phyloP scores from a whole-genome alignment of 257 asterid genomes.

The Echium plantagineum region DNA sequence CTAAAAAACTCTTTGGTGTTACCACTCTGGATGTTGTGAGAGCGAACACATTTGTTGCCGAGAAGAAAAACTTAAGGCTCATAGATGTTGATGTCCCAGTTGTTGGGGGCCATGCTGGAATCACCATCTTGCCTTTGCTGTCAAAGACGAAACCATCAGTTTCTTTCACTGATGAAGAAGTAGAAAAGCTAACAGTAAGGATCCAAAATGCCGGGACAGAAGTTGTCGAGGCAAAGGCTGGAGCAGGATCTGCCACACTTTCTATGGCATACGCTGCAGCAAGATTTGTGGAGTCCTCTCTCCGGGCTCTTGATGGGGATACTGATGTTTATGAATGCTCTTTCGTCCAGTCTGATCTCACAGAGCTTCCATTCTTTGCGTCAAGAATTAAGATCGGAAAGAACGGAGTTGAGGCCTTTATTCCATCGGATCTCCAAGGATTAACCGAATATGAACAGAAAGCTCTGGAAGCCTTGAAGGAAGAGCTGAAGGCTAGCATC shows the following conservation, averaged over 20 bases:
- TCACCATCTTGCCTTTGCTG: constrained; percentile 88
- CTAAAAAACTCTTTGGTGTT: constrained; percentile 65
- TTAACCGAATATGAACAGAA: constrained; percentile 61
- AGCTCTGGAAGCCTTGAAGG: constrained; percentile 69
- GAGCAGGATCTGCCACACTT: constrained; percentile 96
- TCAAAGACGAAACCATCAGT: constrained; percentile 90
- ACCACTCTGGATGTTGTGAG: constrained; percentile 95
- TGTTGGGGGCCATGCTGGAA: constrained; percentile 92
- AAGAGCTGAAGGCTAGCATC: constrained; percentile 67
- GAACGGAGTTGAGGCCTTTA: constrained; percentile 67
- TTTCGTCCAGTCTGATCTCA: constrained; percentile 47
- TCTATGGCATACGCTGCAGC: constrained; percentile 99
- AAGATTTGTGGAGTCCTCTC: constrained; percentile 82
- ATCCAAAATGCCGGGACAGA: constrained; percentile 99
- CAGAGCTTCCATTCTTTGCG: constrained; percentile 80
- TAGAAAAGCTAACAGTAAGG: constrained; percentile 71
- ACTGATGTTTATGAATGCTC: constrained; percentile 68
- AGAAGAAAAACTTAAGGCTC: constrained; percentile 60
- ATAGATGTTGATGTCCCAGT: constrained; percentile 85
- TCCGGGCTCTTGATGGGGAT: constrained; percentile 78
- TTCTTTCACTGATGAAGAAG: constrained; percentile 56
- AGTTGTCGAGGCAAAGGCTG: constrained; percentile 98
- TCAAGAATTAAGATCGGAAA: constrained; percentile 69
- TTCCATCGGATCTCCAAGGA: constrained; percentile 58
- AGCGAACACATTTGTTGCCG: constrained; percentile 86